Percentiles rank a stretch among this genome's conserved stretches.
These are phyloP conservation scores for Penicillium argentinense DNA, from an alignment of 495 filamentous ascomycete genomes.

Conservation along the genomic window DNA sequence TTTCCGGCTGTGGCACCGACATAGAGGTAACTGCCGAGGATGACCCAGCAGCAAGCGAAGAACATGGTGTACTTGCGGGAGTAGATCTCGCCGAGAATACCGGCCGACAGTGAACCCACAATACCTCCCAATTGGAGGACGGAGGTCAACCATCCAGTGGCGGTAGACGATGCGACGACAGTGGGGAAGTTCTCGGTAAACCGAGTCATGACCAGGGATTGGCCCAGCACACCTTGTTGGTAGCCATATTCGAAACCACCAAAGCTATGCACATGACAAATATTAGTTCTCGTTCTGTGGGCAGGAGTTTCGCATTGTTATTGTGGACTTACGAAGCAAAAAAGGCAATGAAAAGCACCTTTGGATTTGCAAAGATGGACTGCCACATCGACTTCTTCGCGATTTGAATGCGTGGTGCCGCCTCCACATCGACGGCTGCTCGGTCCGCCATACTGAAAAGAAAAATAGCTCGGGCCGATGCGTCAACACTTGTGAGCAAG, in stretches of 20 bases:
- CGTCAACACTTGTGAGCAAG: constrained; percentile 2
- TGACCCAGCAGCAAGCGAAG: constrained; percentile 68
- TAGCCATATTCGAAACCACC: constrained; percentile 51
- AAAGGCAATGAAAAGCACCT: constrained; percentile 43
- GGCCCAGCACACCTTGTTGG: constrained; percentile 45
- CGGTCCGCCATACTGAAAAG: constrained; percentile 17
- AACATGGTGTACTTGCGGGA: constrained; percentile 72
- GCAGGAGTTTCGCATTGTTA: too few species aligned
- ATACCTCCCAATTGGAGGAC: constrained; percentile 78
- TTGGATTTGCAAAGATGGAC: constrained; percentile 33
- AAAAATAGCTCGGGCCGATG: neutral
- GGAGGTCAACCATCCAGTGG: constrained; percentile 45
- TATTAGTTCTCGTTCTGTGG: too few species aligned
- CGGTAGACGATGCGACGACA: constrained; percentile 37
- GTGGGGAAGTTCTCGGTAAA: constrained; percentile 45
- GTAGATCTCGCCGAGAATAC: constrained; percentile 56
- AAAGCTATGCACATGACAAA: constrained; percentile 20
- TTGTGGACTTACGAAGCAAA: constrained; percentile 38
- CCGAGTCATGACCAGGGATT: constrained; percentile 42
- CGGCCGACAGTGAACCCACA: constrained; percentile 63
- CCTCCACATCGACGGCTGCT: constrained; percentile 20
- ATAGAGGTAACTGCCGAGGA: constrained; percentile 57
- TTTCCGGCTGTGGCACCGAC: constrained; percentile 55
- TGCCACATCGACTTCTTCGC: constrained; percentile 35
- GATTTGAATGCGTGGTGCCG: constrained; percentile 18